Base-by-base conservation (phyloP, 768 basidiomycete species). In the Tricholoma sp. region DNA sequence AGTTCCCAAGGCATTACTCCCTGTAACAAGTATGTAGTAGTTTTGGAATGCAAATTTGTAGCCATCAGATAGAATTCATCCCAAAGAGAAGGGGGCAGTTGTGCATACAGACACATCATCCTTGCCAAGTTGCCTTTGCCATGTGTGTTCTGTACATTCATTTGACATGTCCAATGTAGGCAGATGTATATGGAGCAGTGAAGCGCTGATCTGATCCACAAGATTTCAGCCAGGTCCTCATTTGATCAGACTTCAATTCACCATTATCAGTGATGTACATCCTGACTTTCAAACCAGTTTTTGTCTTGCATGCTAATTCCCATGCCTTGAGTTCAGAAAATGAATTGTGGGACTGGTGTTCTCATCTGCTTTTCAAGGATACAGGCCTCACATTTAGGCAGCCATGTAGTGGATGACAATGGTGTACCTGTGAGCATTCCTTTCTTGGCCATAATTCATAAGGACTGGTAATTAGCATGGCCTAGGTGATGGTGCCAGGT, bases 351-450 rank as follows among this genome's bases (percentile, higher is more conserved):
- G 12, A 76, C 68, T 10, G 68, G 61, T 2, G 60, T 61, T 11
- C 59, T 59, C 0, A 63, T 69, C 72, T 77, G 74, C 60, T 77
- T 77, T 5, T 75, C 73, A 49, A 69, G 65, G 34, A 75, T 64
- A 52, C 76, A 76, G 24, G 61, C 58, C 35, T 69, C 65, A 66
- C 72, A 74, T 56, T 64, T 67, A 1, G 64, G 58, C 1, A 69
- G 67, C 9, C 59, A 27, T 32, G 55, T 24, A 32, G 64, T 58
- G 19, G 66, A 57, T 52, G 62, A 54, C 16, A 61, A 37, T 18
- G 61, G 61, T 61, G 69, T 66, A 67, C 69, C 70, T 63, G 58
- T 39, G 50, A 59, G 47, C n/a, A n/a, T n/a, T n/a, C n/a, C n/a
- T n/a, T 16, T 54, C 2, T 22, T 16, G 3, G 39, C 59, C 54